These are phyloP conservation scores for Tulasnella sp. DNA, from an alignment of 768 basidiomycete species.

Conservation along the genomic window DNA sequence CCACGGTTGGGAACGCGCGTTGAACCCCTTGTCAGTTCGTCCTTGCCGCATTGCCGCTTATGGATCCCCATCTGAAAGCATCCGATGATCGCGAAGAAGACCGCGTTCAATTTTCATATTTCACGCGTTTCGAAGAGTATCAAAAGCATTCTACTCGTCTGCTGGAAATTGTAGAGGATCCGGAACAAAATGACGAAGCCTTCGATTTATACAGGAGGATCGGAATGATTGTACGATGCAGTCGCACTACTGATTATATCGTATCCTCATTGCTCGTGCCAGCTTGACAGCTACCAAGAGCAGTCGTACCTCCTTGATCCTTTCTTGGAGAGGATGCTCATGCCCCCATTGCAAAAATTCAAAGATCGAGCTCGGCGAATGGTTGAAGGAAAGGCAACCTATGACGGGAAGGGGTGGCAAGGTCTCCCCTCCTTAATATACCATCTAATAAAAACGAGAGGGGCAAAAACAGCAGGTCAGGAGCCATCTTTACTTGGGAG, in stretches of 20 bases:
- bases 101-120: background rate
- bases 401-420: constrained; percentile 47
- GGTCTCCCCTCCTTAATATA: constrained; percentile 58
- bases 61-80: background rate
- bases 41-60: background rate
- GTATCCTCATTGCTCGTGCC: background rate
- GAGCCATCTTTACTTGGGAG: constrained; percentile 31
- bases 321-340: constrained; percentile 70
- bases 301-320: constrained; percentile 92
- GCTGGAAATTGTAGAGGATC: constrained; percentile 7
- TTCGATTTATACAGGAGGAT: background rate
- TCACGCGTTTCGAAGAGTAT: constrained; percentile 19
- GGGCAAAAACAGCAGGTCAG: constrained; percentile 88
- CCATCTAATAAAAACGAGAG: constrained; percentile 78
- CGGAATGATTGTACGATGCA: background rate
- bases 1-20: background rate
- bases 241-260: background rate
- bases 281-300: constrained; percentile 91
- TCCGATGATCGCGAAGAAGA: background rate
- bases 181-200: background rate
- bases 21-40: background rate
- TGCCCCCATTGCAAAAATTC: constrained; percentile 65
- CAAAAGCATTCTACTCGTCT: background rate
- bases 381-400: constrained; percentile 37
- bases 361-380: constrained; percentile 52